Conservation (phyloP, 2,329 filamentous ascomycete genomes). For the Aspergillus hiratsukae region DNA sequence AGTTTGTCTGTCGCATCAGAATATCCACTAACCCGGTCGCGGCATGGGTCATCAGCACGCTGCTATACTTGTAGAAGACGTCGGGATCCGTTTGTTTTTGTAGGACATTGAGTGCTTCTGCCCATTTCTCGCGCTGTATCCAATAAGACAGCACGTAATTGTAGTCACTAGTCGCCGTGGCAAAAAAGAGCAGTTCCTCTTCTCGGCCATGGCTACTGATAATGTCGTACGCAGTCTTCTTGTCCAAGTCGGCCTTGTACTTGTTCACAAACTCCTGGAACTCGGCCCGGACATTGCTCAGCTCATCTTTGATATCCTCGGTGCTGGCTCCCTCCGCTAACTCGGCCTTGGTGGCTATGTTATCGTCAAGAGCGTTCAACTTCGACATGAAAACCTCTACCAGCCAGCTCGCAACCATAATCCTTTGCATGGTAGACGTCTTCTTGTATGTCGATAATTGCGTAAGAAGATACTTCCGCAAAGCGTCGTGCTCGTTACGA, state of each 20-base stretch:
- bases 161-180: constrained; percentile 82
- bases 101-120: constrained; percentile 77
- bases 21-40: constrained; percentile 88
- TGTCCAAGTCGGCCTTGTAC: constrained; percentile 82
- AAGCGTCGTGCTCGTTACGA: constrained; percentile 79
- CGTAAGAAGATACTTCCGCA: constrained; percentile 82
- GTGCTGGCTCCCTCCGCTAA: constrained; percentile 67
- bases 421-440: constrained; percentile 80
- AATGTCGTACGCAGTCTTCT: constrained; percentile 89
- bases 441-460: constrained; percentile 81
- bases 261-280: constrained; percentile 83
- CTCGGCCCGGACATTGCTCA: constrained; percentile 67
- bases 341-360: constrained; percentile 83
- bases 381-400: constrained; percentile 97
- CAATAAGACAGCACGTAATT: constrained; percentile 95
- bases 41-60: constrained; percentile 88
- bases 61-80: constrained; percentile 95
- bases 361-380: constrained; percentile 89
- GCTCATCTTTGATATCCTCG: constrained; percentile 62
- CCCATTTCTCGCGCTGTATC: constrained; percentile 92
- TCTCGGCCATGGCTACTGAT: constrained; percentile 94
- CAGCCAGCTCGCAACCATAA: constrained; percentile 94
- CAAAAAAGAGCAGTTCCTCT: constrained; percentile 86
- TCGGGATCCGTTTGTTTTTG: constrained; percentile 90
- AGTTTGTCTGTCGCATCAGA: constrained; percentile 81